phyloP scores from a whole-genome alignment of 352 stramenopile species.

The Phytophthora pisi region DNA sequence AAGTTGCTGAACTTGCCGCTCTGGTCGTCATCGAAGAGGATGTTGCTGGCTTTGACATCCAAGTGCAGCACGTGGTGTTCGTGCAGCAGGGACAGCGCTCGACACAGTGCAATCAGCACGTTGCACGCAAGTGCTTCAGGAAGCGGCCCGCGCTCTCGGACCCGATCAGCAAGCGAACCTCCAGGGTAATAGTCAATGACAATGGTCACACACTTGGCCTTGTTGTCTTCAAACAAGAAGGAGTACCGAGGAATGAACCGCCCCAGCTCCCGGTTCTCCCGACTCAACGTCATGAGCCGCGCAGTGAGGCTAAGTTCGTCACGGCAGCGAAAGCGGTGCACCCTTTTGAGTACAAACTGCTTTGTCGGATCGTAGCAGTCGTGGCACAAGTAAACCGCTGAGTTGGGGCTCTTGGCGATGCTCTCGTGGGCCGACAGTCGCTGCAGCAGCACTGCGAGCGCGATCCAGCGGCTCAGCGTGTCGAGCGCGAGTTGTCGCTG shows the following conservation, averaged over 20 bases:
- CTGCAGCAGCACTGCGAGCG: constrained; percentile 58
- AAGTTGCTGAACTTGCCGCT: constrained; percentile 48
- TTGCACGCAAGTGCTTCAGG: constrained; percentile 40
- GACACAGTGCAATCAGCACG: constrained; percentile 54
- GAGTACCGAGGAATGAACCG: constrained; percentile 59
- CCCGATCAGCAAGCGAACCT: constrained; percentile 58
- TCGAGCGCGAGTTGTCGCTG: constrained; percentile 58
- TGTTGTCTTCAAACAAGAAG: constrained; percentile 64
- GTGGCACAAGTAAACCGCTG: constrained; percentile 59
- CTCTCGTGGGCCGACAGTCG: constrained; percentile 50
- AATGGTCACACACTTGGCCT: constrained; percentile 53
- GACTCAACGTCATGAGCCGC: constrained; percentile 36
- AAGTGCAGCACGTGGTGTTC: constrained; percentile 60
- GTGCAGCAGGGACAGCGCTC: constrained; percentile 55
- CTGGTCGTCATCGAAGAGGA: constrained; percentile 59
- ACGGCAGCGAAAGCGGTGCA: constrained; percentile 40
- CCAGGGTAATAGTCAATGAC: constrained; percentile 70
- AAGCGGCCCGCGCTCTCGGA: constrained; percentile 38
- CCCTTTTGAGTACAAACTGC: constrained; percentile 57
- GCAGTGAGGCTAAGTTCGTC: constrained; percentile 56
- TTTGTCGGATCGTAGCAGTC: constrained; percentile 34
- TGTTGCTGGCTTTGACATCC: constrained; percentile 70
- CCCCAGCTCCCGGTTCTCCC: constrained; percentile 33
- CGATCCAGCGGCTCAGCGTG: constrained; percentile 60
- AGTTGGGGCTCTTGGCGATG: constrained; percentile 56